Evolutionary conservation across 306 rosid genomes (phyloP).

Genomic region (Trichosanthes cucumerina): DNA sequence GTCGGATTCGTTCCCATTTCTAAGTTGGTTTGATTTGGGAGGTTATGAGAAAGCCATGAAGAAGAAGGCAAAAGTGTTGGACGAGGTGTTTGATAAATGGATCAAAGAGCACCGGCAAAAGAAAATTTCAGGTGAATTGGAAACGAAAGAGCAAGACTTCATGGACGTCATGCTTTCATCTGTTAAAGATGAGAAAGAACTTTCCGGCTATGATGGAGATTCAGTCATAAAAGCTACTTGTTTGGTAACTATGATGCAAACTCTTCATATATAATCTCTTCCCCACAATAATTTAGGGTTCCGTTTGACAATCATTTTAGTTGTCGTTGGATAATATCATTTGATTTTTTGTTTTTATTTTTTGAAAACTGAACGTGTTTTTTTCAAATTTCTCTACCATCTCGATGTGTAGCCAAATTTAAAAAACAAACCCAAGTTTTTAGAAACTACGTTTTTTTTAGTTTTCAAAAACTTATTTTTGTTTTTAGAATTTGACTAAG

Average conservation of each 20-base stretch:
- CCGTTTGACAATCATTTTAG: too few relatives aligned
- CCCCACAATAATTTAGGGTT: too few relatives aligned
- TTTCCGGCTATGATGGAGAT: not conserved
- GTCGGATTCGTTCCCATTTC: conserved; percentile 42
- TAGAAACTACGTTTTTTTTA: too few relatives aligned
- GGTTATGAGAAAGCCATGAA: conserved; percentile 42
- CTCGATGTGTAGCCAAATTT: too few relatives aligned
- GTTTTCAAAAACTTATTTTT: too few relatives aligned
- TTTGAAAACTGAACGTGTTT: too few relatives aligned
- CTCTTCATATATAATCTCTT: too few relatives aligned
- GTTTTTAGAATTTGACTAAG: too few relatives aligned
- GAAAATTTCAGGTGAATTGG: not conserved
- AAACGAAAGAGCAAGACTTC: not conserved
- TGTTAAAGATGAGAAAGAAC: not conserved
- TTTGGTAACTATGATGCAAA: not conserved
- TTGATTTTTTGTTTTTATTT: too few relatives aligned
- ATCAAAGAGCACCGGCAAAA: not conserved
- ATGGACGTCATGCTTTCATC: not conserved
- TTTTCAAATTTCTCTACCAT: too few relatives aligned
- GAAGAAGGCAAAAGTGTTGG: not conserved
- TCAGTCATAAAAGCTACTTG: not conserved
- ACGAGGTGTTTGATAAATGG: not conserved
- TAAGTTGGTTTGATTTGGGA: conserved; percentile 40
- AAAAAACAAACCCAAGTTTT: too few relatives aligned
- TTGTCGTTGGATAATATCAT: too few relatives aligned